Conservation (phyloP, 2,329 filamentous ascomycete species). For the Talaromyces amestolkiae region DNA sequence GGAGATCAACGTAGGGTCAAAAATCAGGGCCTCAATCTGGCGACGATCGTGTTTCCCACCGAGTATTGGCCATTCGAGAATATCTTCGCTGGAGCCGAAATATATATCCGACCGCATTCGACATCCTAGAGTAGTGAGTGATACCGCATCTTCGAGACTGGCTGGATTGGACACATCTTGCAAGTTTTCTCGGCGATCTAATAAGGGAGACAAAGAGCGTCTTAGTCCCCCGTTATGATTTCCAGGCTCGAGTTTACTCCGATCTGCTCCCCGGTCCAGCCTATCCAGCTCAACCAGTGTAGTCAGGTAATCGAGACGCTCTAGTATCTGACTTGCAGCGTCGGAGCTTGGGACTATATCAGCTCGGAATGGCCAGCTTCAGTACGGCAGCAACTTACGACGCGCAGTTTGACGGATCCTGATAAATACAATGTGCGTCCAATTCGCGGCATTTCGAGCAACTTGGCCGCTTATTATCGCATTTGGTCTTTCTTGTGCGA, state of each 20-base stretch:
- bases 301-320: too few species aligned
- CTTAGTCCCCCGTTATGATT: too few species aligned
- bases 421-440: neutral
- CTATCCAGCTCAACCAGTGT: too few species aligned
- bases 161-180: neutral
- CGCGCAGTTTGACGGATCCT: neutral
- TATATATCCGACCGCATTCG: neutral
- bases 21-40: neutral
- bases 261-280: too few species aligned
- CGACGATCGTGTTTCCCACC: neutral
- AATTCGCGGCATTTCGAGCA: neutral
- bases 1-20: neutral
- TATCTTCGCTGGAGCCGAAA: constrained; percentile 2
- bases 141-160: neutral
- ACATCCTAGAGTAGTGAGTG: neutral
- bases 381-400: neutral
- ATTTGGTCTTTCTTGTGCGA: constrained; percentile 10
- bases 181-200: too few species aligned
- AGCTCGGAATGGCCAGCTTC: neutral
- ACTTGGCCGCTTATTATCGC: constrained; percentile 11
- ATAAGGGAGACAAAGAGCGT: too few species aligned
- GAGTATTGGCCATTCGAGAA: constrained; percentile 11
- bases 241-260: too few species aligned
- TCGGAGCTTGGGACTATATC: neutral
- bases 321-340: too few species aligned